A percentile compares a stretch with the other conserved stretches of the same genome.
phyloP scores from a whole-genome alignment of 2,329 filamentous ascomycete genomes.

The Whalleya microplaca region DNA sequence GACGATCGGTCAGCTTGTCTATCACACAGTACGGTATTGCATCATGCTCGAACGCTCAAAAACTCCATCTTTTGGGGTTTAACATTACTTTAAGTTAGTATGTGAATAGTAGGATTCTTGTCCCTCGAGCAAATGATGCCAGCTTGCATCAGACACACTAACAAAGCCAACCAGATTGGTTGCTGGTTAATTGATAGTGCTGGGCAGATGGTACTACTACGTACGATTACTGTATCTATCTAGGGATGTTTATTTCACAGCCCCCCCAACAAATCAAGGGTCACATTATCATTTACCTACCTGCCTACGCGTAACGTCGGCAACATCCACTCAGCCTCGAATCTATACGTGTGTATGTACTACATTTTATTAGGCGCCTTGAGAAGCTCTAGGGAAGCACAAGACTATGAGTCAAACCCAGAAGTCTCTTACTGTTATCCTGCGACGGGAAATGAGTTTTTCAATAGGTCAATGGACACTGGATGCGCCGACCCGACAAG shows the following conservation, averaged over 20 bases:
- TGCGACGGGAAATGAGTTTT: neutral
- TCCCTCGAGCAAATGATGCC: slow-evolving; percentile 29
- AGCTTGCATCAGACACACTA: slow-evolving; percentile 29
- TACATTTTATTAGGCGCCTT: neutral
- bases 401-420: neutral
- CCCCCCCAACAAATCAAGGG: slow-evolving; percentile 20
- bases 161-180: slow-evolving; percentile 12
- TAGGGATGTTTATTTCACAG: slow-evolving; percentile 1
- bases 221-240: neutral
- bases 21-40: too few relatives aligned
- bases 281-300: slow-evolving; percentile 8
- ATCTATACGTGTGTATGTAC: neutral
- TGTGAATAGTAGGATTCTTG: slow-evolving; percentile 7
- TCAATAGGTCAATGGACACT: neutral
- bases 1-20: slow-evolving; percentile 29
- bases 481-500: slow-evolving; percentile 8
- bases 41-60: slow-evolving; percentile 30
- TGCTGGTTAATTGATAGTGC: slow-evolving; percentile 11
- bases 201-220: slow-evolving; percentile 26
- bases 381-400: neutral
- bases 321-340: neutral
- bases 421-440: neutral
- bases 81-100: too few relatives aligned
- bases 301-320: too few relatives aligned
- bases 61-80: neutral